A percentile compares a stretch with the other conserved stretches of the same genome.
Evolutionary conservation across 1,284 basidiomycete species (phyloP).

Genomic region (Cryptococcus sp.): DNA sequence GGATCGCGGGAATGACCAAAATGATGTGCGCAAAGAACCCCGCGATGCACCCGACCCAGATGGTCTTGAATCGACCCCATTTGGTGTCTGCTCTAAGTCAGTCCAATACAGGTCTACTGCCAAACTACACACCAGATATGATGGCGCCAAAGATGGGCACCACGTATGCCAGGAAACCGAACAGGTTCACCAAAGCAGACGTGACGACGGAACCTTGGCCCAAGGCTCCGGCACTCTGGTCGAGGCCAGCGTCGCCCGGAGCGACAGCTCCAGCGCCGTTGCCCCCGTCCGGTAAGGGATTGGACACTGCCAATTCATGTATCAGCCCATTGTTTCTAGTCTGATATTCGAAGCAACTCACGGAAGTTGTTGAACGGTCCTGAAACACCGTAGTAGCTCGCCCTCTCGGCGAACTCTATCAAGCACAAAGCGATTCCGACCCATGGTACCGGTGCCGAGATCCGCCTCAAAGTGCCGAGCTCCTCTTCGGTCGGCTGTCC

Average conservation of each 20-base stretch:
- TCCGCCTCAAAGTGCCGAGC: conserved; percentile 19
- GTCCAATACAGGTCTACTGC: not conserved
- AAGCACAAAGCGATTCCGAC: conserved; percentile 18
- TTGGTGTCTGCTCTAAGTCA: conserved; percentile 58
- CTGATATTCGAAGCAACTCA: too few relatives aligned
- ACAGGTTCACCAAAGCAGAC: conserved; percentile 25
- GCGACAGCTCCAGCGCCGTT: conserved; percentile 71
- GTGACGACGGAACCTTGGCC: conserved; percentile 27
- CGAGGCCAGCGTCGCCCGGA: conserved; percentile 61
- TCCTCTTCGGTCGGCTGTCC: conserved; percentile 66
- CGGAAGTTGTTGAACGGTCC: conserved; percentile 5
- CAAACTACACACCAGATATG: conserved; percentile 55
- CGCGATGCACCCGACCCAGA: conserved; percentile 54
- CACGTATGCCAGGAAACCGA: conserved; percentile 32
- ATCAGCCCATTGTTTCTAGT: conserved; percentile 19
- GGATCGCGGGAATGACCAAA: conserved; percentile 35
- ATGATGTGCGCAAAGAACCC: conserved; percentile 3
- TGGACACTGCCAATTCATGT: conserved; percentile 41
- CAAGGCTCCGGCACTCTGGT: conserved; percentile 61
- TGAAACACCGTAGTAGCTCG: conserved; percentile 20
- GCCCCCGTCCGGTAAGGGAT: conserved; percentile 60
- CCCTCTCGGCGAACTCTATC: conserved; percentile 21
- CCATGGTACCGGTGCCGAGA: not conserved
- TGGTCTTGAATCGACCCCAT: conserved; percentile 72
- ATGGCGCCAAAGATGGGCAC: conserved; percentile 53